A percentile compares a stretch with the other conserved stretches of the same genome.
Evolutionary conservation across 257 asterid species (phyloP).

Genomic region (Nicotiana obtusifolia): DNA sequence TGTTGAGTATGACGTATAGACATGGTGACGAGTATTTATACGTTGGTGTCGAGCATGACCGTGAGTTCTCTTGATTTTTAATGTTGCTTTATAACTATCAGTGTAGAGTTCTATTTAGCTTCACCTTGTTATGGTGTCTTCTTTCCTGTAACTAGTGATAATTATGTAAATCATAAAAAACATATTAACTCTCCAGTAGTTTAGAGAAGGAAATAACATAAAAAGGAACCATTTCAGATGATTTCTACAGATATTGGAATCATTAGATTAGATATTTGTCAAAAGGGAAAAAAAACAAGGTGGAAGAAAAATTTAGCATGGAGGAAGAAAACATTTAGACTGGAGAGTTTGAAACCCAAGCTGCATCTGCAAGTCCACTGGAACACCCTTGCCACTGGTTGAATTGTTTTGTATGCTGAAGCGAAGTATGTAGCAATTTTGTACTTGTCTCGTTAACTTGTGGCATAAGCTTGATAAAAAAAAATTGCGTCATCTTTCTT

Average conservation of each 20-base stretch:
- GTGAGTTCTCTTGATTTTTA: conserved; percentile 15
- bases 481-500: background rate
- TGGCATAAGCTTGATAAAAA: background rate
- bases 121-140: too few relatives aligned
- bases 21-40: too few relatives aligned
- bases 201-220: background rate
- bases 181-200: background rate
- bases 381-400: background rate
- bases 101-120: background rate
- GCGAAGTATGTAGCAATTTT: background rate
- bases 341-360: background rate
- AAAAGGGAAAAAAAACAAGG: too few relatives aligned
- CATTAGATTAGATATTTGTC: too few relatives aligned
- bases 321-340: background rate
- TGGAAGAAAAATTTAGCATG: background rate
- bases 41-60: too few relatives aligned
- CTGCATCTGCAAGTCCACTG: background rate
- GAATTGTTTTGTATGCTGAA: background rate
- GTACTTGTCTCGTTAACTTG: background rate
- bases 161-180: background rate
- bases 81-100: background rate
- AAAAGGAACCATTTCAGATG: background rate
- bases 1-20: too few relatives aligned
- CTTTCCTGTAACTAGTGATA: background rate
- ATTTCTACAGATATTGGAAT: background rate